Conservation (phyloP, 768 basidiomycete species). For the Kwoniella newhampshirensis region DNA sequence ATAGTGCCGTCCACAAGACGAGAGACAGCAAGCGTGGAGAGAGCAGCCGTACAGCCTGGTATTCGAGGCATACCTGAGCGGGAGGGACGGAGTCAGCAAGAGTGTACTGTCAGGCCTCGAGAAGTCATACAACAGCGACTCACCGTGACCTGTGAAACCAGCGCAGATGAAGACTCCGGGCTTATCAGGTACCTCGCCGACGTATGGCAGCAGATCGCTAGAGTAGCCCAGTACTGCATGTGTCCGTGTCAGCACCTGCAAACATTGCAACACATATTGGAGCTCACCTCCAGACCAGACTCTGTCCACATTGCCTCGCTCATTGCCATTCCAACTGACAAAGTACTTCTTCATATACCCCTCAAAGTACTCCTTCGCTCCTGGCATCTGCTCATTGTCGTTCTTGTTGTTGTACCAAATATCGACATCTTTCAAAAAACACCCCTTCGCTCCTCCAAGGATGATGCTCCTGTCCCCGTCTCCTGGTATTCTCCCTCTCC, state of each 20-base stretch:
- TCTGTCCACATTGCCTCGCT: slow-evolving; percentile 31
- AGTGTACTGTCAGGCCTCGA: neutral
- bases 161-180: slow-evolving; percentile 35
- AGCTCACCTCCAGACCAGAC: slow-evolving; percentile 41
- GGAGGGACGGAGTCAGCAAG: neutral
- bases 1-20: slow-evolving; percentile 4
- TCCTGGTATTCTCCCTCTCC: slow-evolving; percentile 32
- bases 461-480: slow-evolving; percentile 33
- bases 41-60: slow-evolving; percentile 28
- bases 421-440: slow-evolving; percentile 18
- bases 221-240: slow-evolving; percentile 38
- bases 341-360: slow-evolving; percentile 36
- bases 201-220: slow-evolving; percentile 33
- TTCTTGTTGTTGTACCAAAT: slow-evolving; percentile 35
- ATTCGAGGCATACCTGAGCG: slow-evolving; percentile 37
- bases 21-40: slow-evolving; percentile 18
- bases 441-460: slow-evolving; percentile 38
- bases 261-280: neutral
- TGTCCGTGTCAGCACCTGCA: neutral
- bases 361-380: slow-evolving; percentile 33
- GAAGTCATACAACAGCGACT: slow-evolving; percentile 5
- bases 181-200: slow-evolving; percentile 30
- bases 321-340: slow-evolving; percentile 29
- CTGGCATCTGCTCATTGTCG: slow-evolving; percentile 35
- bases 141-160: slow-evolving; percentile 44